Evolutionary conservation across 352 stramenopile species (phyloP), one percentile per base, ranked within the genome.

Genomic region (Plasmopara viticola): DNA sequence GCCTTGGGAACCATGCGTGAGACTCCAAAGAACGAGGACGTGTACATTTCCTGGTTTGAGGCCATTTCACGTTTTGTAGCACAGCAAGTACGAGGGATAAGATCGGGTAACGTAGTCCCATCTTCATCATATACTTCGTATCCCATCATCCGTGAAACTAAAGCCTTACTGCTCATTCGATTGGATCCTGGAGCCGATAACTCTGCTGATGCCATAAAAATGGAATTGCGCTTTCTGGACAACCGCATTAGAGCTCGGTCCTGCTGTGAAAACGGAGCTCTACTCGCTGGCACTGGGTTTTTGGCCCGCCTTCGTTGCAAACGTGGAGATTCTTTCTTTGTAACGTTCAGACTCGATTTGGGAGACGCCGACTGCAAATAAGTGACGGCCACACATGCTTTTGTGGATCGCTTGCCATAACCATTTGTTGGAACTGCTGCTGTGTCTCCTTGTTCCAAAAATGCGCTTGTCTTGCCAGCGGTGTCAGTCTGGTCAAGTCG

Each of bases 151-250:
- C 8, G 42, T 39, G 58, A 25, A 5, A 25, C n/a, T 47, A 44
- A 10, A 10, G 13, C 35, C 34, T 45, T 52, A 15, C 1, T 53
- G 20, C 30, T 39, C 31, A n/a, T 47, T 44, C 18, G 46, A 40
- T 44, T 43, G 47, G 37, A 20, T 35, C 6, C 30, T 29, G 43
- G 45, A 48, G 42, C 45, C 53, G 53, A 33, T 6, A 68, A 40
- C 31, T 71, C 63, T 25, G 33, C n/a, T 10, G 56, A 38, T 37
- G 59, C 60, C 25, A 58, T 61, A 15, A 77, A 60, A 29, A 88
- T 65, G 28, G 78, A 88, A 34, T 88, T 88, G 4, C 64, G 50
- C 47, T 74, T 84, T 20, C 65, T 74, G 2, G 78, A 66, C 5
- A 82, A 54, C 4, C 68, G 68, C 57, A 85, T 79, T 18, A 86